Evolutionary conservation across 768 basidiomycete species (phyloP), one percentile per base, ranked within the genome.

Genomic region (Suillus hirtellus): DNA sequence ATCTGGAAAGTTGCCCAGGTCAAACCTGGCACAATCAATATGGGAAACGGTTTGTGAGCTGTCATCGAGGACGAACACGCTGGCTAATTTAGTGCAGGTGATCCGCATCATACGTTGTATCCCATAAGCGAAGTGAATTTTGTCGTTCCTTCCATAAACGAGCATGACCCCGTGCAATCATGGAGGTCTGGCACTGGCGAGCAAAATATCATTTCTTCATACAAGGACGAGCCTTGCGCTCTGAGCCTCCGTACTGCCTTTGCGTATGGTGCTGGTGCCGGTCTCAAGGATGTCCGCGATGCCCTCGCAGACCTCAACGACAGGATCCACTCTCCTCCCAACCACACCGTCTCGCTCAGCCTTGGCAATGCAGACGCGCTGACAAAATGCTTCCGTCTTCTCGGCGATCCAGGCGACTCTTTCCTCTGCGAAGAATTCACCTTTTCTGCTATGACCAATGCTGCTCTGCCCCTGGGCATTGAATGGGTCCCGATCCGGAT

Each of bases 351-450:
- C 12, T 73, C 77, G 10, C 67, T 80, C 3, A 77, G 78, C 35
- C 69, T 78, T 17, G 79, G 79, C 17, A 80, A 79, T 55, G 79
- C 79, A 1, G 79, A 80, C 60, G 78, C 76, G 24, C 72, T 80
- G 27, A 77, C 79, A 8, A 81, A 81, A 55, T 75, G 74, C 7
- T 81, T 77, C 67, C 77, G 78, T 8, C 71, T 81, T 8, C 66
- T 81, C n/a, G 77, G 78, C 40, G 75, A 79, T 40, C 77, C 76
- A 11, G 79, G 79, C 10, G 79, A 81, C 60, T 77, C 76, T 10
- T 80, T 81, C 66, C 74, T 81, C 3, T 75, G 75, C 17, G 80
- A 81, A 62, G 80, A 81, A 60, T 81, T 77, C 65, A 75, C 80
- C 0, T 81, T 81, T 68, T 74, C 75, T 15, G 78, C 78, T 19